phyloP scores from a whole-genome alignment of 2,329 filamentous ascomycete genomes.

The Coniochaeta prunicola region DNA sequence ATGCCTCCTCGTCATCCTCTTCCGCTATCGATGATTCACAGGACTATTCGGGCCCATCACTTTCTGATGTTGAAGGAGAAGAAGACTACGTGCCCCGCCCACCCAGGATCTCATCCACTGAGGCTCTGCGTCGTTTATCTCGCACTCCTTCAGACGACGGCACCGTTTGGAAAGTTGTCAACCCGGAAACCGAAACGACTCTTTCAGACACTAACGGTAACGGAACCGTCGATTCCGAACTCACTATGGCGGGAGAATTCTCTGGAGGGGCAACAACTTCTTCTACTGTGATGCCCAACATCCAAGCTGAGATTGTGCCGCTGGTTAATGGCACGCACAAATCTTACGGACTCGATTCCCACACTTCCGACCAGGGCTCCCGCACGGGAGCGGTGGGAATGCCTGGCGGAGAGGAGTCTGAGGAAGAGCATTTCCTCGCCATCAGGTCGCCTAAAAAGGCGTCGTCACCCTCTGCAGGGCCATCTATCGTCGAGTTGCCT shows the following conservation, averaged over 20 bases:
- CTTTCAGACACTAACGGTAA: not conserved
- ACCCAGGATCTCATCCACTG: constrained; percentile 28
- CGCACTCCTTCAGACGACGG: constrained; percentile 26
- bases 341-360: not conserved
- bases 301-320: constrained; percentile 4
- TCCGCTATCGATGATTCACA: constrained; percentile 12
- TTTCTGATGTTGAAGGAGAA: constrained; percentile 21
- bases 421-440: constrained; percentile 15
- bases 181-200: constrained; percentile 9
- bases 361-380: not conserved
- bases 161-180: constrained; percentile 25
- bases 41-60: constrained; percentile 17
- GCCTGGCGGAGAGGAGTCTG: constrained; percentile 11
- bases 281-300: not conserved
- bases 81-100: constrained; percentile 24
- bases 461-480: not conserved
- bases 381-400: not conserved
- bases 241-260: constrained; percentile 10
- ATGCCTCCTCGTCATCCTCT: constrained; percentile 9
- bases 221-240: not conserved
- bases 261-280: constrained; percentile 3
- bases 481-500: not conserved
- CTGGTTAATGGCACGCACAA: not conserved
- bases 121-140: constrained; percentile 26
- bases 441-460: constrained; percentile 7